Base-by-base conservation (phyloP, 495 filamentous ascomycete genomes). In the Talaromyces adpressus region DNA sequence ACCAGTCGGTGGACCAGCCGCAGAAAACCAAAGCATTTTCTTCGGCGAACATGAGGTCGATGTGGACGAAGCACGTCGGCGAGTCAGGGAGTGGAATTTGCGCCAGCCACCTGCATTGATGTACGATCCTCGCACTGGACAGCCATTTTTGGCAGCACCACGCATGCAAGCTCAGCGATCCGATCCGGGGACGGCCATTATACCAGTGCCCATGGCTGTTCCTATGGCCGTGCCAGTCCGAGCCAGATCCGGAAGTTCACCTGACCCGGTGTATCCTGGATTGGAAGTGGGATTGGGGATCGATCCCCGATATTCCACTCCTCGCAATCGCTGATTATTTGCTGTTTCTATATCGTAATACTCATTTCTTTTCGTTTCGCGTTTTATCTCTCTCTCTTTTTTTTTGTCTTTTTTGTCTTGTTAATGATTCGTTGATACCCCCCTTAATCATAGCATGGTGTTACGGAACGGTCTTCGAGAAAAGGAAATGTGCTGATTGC, bases 31-130 rank as follows among this genome's bases (percentile, higher is more conserved):
- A 58, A 63, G 47, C 30, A 65, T 77, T 12, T 63, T 73, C 56
- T 71, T 73, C 27, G 72, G 71, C 1, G 56, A 58, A 1, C 73
- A 75, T 49, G 71, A 66, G 6, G 72, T 76, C 7, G 75, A 78
- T 60, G 67, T 78, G 3, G 64, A 67, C n/a, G 72, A 71, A 25
- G 66, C 73, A 4, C 70, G 69, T 2, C 68, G 67, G 5, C 63
- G 73, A 18, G 34, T 73, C 14, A 8, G 36, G 8, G 30, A 58
- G 8, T 58, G 27, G 56, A 32, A 58, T 5, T 6, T 34, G 16
- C 56, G 18, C 20, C 56, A 58, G 18, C 20, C n/a, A 57, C 54
- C 56, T 20, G 56, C 56, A 6, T 3, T 58, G 1, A 32, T 36
- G 7, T 58, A 58, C 30, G 29, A 56, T 53, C 18, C 51, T 53